Evolutionary conservation across 305 asterid genomes (phyloP).

Genomic region (Solanum hybrid): DNA sequence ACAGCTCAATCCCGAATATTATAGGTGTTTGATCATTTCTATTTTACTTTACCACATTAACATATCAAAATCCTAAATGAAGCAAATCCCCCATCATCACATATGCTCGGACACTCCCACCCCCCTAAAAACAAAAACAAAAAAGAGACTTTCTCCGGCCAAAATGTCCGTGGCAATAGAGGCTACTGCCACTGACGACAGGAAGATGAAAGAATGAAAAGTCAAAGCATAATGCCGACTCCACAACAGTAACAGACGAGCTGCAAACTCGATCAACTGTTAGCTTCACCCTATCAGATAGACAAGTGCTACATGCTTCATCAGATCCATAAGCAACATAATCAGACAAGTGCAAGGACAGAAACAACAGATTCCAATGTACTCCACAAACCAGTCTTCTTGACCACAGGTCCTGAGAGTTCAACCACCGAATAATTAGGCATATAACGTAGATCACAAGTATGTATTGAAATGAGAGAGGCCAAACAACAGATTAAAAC

Average conservation of each 20-base stretch:
- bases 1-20: not conserved
- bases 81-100: not conserved
- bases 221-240: not conserved
- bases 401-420: not conserved
- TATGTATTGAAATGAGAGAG: not conserved
- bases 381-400: not conserved
- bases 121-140: not conserved
- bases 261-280: not conserved
- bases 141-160: not conserved
- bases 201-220: not conserved
- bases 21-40: not conserved
- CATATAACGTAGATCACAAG: not conserved
- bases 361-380: not conserved
- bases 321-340: not conserved
- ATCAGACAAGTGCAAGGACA: not conserved
- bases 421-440: not conserved
- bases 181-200: not conserved
- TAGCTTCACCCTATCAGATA: not conserved
- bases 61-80: not conserved
- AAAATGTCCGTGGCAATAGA: not conserved
- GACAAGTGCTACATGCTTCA: not conserved
- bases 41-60: not conserved
- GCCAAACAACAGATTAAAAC: not conserved
- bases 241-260: not conserved
- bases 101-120: not conserved